Evolutionary conservation across 1,284 basidiomycete species (phyloP), one percentile per base, ranked within the genome.

Genomic region (Cryptococcus deneoformans): DNA sequence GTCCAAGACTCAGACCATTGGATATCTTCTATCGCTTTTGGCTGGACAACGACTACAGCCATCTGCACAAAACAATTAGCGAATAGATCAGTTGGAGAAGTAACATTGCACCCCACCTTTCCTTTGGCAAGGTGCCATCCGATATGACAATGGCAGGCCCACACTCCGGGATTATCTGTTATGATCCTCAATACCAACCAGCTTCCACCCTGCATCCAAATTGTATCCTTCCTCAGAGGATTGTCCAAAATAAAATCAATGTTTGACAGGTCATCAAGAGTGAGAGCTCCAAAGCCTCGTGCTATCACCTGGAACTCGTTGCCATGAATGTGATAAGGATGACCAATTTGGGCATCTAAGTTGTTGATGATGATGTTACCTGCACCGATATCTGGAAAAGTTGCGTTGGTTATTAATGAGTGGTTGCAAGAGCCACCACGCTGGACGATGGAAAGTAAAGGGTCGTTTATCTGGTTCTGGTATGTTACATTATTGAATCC

Each of bases 161-260:
- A 64, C 10, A 68, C 62, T 36, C 64, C 66, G 0, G 64, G 64
- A 39, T 56, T 59, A 54, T 68, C 66, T 11, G 63, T 64, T 11
- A 54, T 56, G 42, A 66, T 24, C 42, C 66, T 57, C 36, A 77
- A 58, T 7, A 68, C 58, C 37, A 54, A 58, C 44, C 64, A 66
- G 1, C 50, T 50, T 50, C 52, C 60, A 36, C 64, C 61, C 5
- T 66, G 57, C 5, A 79, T 63, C 38, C 62, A 62, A 29, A 76
- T 57, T n/a, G 73, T 76, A 54, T 79, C 78, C 35, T 77, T 62
- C 29, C 74, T 66, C 5, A 77, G 53, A 7, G 77, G 77, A 51
- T 77, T 79, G 20, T 1, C 54, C 42, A 54, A 44, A 39, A 43
- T 24, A 34, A 63, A 40, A 16, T 34, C 37, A 35, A 59, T 29